Evolutionary conservation across 2,329 filamentous ascomycete species (phyloP).

Genomic region (Rhytidhysteron rufulum): DNA sequence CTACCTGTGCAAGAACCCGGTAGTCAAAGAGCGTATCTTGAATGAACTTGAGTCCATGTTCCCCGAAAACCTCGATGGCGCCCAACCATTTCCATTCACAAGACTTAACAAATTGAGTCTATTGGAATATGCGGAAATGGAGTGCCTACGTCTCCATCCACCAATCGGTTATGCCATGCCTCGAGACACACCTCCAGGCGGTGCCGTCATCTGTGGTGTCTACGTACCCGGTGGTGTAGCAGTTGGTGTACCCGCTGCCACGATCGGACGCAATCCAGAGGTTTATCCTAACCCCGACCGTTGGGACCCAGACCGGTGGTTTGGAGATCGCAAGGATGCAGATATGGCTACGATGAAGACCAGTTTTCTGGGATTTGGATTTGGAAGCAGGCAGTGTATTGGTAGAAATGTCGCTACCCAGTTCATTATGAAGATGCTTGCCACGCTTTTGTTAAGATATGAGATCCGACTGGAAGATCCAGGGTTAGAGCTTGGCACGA

Average conservation of each 20-base stretch:
- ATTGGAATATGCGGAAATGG: conserved; percentile 11
- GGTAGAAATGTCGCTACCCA: conserved; percentile 13
- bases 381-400: conserved; percentile 13
- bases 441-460: conserved; percentile 8
- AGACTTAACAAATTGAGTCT: conserved; percentile 11
- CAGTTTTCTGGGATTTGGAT: conserved; percentile 13
- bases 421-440: conserved; percentile 15
- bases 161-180: conserved; percentile 14
- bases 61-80: conserved; percentile 2
- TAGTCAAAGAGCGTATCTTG: conserved; percentile 6
- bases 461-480: conserved; percentile 10
- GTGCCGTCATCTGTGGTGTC: conserved; percentile 7
- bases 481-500: conserved; percentile 10
- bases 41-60: conserved; percentile 9
- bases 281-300: conserved; percentile 8
- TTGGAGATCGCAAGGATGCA: background rate
- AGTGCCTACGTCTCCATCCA: conserved; percentile 12
- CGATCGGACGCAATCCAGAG: conserved; percentile 9
- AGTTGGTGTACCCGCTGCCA: conserved; percentile 12
- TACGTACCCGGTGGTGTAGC: conserved; percentile 11
- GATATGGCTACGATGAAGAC: conserved; percentile 12
- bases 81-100: conserved; percentile 8
- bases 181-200: conserved; percentile 10
- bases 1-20: conserved; percentile 13
- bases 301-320: conserved; percentile 11